Evolutionary conservation across 768 basidiomycete species (phyloP), one percentile per base, ranked within the genome.

Genomic region (Collybia nuda): DNA sequence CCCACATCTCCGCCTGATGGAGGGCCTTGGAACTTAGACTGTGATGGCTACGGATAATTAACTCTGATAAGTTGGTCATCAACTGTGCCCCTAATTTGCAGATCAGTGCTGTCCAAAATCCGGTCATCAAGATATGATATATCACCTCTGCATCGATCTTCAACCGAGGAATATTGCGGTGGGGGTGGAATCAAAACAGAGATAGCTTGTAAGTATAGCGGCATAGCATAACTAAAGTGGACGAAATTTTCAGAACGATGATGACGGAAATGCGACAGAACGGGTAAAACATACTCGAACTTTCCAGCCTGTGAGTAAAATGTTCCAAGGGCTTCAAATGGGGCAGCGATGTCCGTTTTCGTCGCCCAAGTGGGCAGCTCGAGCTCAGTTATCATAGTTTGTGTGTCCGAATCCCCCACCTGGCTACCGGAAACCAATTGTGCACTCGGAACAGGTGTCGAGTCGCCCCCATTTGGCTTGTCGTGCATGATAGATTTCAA

Each of bases 141-240:
- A 59, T 36, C 15, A 85, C 85, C 85, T 67, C 81, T 70, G 59
- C 87, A 89, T 44, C 71, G 72, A 52, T 86, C 80, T 52, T 83
- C 79, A 1, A 67, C 56, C 0, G 70, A 55, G 2, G 67, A 56
- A 11, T 62, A 62, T 49, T 64, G 59, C 1, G 73, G 69, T n/a
- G 72, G 48, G 1, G 73, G 71, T 2, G 81, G 82, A 14, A 86
- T 69, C 40, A 88, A 73, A 18, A 87, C 67, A 0, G 81, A 79
- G 40, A 85, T 74, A 6, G 85, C 83, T 53, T 84, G 84, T 8
- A 86, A 69, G 63, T 88, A 88, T 5, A 88, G 72, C 2, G 80
- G 78, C 58, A 84, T 69, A 0, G 87, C 85, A 55, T 78, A 84
- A 19, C 86, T 88, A 35, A 2, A 41, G n/a, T n/a, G n/a, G n/a